Evolutionary conservation across 306 rosid species (phyloP).

Genomic region (Cyclanthera cordifolia): DNA sequence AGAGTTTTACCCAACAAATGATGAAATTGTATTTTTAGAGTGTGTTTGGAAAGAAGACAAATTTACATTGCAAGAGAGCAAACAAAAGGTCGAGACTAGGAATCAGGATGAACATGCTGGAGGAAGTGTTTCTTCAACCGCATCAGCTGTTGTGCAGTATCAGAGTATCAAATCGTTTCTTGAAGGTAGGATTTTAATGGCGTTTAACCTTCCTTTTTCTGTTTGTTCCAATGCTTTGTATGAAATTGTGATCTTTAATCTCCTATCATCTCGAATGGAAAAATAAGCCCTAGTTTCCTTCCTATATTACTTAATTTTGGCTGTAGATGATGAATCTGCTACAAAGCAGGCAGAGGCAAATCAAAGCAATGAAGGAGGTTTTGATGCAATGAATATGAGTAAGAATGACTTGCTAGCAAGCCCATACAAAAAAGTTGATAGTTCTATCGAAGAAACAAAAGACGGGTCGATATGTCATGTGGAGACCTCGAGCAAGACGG

Average conservation of each 20-base stretch:
- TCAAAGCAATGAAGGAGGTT: slow-evolving; percentile 8
- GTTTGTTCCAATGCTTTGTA: background rate
- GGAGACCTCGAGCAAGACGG: slow-evolving; percentile 7
- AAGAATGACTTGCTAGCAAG: slow-evolving; percentile 20
- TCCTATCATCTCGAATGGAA: background rate
- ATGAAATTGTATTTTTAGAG: slow-evolving; percentile 43
- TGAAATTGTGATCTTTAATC: background rate
- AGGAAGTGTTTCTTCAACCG: slow-evolving; percentile 20
- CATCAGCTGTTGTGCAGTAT: slow-evolving; percentile 46
- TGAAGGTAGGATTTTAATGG: slow-evolving; percentile 35
- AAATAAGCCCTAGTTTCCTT: background rate
- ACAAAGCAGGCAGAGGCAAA: slow-evolving; percentile 10
- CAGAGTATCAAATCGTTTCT: slow-evolving; percentile 35
- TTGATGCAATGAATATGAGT: slow-evolving; percentile 12
- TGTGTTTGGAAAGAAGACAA: slow-evolving; percentile 63
- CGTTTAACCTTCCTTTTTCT: background rate
- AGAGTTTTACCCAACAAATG: slow-evolving; percentile 56
- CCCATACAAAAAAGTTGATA: background rate
- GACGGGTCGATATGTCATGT: slow-evolving; percentile 19
- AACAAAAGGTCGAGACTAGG: slow-evolving; percentile 23
- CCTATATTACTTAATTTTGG: background rate
- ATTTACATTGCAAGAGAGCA: slow-evolving; percentile 48
- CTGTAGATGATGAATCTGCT: slow-evolving; percentile 31
- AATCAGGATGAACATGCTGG: slow-evolving; percentile 27
- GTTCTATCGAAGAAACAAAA: slow-evolving; percentile 10